Percentiles rank a stretch among this genome's conserved stretches.
Conservation (phyloP, 768 basidiomycete genomes). For the Mycena albidolilacea region DNA sequence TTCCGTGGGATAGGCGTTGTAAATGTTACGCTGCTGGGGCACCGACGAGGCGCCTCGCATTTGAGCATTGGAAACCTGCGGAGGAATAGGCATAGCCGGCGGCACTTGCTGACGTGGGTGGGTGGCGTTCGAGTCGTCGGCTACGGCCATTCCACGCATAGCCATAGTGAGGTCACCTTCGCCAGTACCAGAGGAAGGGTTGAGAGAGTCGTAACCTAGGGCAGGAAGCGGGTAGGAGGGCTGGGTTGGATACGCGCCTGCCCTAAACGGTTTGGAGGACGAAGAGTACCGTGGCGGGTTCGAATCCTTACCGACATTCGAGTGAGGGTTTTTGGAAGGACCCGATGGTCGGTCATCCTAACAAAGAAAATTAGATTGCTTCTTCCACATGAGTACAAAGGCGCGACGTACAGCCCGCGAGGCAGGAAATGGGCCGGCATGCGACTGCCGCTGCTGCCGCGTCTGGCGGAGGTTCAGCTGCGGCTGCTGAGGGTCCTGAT, state of each 20-base stretch:
- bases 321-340: constrained; percentile 63
- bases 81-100: constrained; percentile 48
- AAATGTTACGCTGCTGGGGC: constrained; percentile 62
- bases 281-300: constrained; percentile 57
- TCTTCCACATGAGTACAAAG: constrained; percentile 18
- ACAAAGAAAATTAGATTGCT: constrained; percentile 43
- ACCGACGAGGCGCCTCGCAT: constrained; percentile 58
- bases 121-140: constrained; percentile 62
- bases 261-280: constrained; percentile 55
- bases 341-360: constrained; percentile 64
- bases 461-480: constrained; percentile 61
- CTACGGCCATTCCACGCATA: constrained; percentile 74
- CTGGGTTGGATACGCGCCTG: constrained; percentile 46
- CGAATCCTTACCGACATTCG: constrained; percentile 58
- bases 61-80: constrained; percentile 50
- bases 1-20: constrained; percentile 68
- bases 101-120: constrained; percentile 57
- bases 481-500: constrained; percentile 60
- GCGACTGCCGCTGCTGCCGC: constrained; percentile 63
- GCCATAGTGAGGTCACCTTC: constrained; percentile 71
- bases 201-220: constrained; percentile 50
- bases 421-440: constrained; percentile 57
- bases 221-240: constrained; percentile 35
- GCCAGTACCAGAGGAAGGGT: constrained; percentile 42
- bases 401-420: constrained; percentile 56